Evolutionary conservation across 257 asterid species (phyloP).

Genomic region (Osmanthus fragrans): DNA sequence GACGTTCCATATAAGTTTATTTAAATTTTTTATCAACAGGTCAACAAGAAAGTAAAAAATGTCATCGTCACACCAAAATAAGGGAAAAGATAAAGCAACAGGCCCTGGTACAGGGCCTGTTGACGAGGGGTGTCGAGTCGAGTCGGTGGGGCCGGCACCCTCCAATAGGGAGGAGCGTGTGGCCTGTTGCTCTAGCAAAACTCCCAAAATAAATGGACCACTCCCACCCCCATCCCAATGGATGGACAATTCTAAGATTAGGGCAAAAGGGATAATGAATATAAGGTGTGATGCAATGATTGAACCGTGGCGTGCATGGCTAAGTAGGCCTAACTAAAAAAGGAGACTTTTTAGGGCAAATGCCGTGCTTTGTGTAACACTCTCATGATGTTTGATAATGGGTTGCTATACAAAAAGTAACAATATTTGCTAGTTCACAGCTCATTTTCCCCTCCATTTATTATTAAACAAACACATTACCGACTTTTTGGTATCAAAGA

Average conservation of each 20-base stretch:
- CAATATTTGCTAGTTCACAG: constrained; percentile 23
- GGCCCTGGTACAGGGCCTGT: too few species aligned
- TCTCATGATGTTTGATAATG: constrained; percentile 39
- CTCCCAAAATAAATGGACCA: neutral
- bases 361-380: constrained; percentile 26
- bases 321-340: constrained; percentile 2
- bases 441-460: constrained; percentile 16
- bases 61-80: neutral
- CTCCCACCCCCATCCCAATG: neutral
- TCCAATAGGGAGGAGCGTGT: too few species aligned
- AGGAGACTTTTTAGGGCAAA: constrained; percentile 12
- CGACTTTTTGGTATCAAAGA: too few species aligned
- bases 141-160: too few species aligned
- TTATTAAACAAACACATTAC: neutral
- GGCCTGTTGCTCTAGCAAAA: too few species aligned
- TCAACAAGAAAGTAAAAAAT: neutral
- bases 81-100: too few species aligned
- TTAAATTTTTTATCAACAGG: neutral
- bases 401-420: constrained; percentile 15
- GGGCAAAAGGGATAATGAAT: constrained; percentile 13
- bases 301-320: constrained; percentile 18
- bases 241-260: neutral
- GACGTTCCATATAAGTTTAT: neutral
- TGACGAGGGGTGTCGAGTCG: too few species aligned
- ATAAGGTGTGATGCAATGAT: constrained; percentile 34